Conservation (phyloP, 192 early-diverging fungal species). For the Coemansia sp. region DNA sequence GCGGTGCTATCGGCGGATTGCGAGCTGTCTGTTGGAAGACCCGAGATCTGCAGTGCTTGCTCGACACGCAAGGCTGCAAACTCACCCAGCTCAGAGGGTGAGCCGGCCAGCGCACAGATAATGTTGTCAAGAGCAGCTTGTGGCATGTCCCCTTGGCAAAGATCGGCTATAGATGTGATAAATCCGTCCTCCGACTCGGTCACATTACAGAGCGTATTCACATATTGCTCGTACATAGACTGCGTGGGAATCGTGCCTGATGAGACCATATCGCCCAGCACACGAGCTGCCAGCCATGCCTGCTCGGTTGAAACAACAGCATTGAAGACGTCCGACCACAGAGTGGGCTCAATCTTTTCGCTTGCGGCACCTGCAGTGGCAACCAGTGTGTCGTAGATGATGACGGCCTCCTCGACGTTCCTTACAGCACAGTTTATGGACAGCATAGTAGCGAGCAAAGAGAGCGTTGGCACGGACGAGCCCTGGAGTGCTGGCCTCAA, state of each 20-base stretch:
- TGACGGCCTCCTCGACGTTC: conserved; percentile 23
- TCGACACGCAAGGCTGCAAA: conserved; percentile 14
- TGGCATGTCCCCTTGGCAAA: neutral
- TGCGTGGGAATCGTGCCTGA: conserved; percentile 23
- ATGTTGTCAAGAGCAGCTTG: conserved; percentile 4
- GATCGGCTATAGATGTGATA: neutral
- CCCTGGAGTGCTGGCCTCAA: conserved; percentile 21
- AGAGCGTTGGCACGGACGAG: conserved; percentile 24
- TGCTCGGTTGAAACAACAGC: conserved; percentile 10
- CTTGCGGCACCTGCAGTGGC: neutral
- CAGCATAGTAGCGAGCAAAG: conserved; percentile 20
- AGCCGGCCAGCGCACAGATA: conserved; percentile 14
- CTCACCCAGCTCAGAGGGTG: neutral
- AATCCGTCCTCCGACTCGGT: conserved; percentile 1
- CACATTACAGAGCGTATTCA: neutral
- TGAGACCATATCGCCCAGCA: conserved; percentile 19
- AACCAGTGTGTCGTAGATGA: conserved; percentile 31
- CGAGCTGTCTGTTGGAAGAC: neutral
- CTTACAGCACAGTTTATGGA: conserved; percentile 11
- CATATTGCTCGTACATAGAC: conserved; percentile 16
- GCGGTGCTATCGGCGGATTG: neutral
- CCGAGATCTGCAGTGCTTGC: conserved; percentile 26
- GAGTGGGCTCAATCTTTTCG: conserved; percentile 1
- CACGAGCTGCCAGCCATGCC: conserved; percentile 27
- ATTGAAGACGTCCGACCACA: conserved; percentile 13